These are phyloP conservation scores for Pilatotrama ljubarskyi DNA, from an alignment of 768 basidiomycete species.

Conservation along the genomic window DNA sequence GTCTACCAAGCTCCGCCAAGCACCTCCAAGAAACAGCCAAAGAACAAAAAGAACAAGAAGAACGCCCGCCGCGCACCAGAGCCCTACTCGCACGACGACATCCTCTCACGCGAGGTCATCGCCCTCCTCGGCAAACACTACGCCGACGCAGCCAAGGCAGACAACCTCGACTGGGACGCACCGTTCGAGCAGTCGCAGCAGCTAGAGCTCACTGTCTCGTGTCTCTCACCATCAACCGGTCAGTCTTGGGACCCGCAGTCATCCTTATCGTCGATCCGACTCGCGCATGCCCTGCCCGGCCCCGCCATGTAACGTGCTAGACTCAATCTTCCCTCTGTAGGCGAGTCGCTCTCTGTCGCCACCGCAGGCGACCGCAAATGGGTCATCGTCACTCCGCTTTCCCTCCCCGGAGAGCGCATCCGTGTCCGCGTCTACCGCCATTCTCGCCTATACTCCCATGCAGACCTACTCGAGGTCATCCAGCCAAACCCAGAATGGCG, in stretches of 20 bases:
- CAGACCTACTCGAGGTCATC: constrained; percentile 68
- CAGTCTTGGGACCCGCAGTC: constrained; percentile 29
- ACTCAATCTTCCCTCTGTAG: constrained; percentile 47
- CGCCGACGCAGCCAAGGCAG: constrained; percentile 49
- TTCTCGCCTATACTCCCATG: constrained; percentile 70
- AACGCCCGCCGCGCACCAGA: constrained; percentile 49
- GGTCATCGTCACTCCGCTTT: constrained; percentile 83
- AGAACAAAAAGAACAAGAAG: constrained; percentile 35
- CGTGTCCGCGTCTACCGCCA: constrained; percentile 71
- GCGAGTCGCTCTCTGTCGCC: constrained; percentile 64
- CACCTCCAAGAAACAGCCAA: constrained; percentile 11
- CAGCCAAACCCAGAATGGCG: constrained; percentile 63
- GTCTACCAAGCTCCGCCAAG: constrained; percentile 6
- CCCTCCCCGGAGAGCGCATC: constrained; percentile 81
- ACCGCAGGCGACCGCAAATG: constrained; percentile 57
- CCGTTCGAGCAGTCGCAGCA: constrained; percentile 59
- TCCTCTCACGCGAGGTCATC: constrained; percentile 70
- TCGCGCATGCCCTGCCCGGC: background rate
- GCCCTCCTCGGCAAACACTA: constrained; percentile 62
- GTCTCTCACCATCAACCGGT: constrained; percentile 62
- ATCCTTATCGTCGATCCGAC: too few relatives aligned
- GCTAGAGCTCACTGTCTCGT: constrained; percentile 61
- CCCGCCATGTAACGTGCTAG: background rate
- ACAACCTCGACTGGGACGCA: constrained; percentile 53
- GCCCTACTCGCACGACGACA: constrained; percentile 70